Percentiles rank a stretch among this genome's conserved stretches.
Evolutionary conservation across 345 rosid species (phyloP).

Genomic region (Xanthoceras sorbifolium): DNA sequence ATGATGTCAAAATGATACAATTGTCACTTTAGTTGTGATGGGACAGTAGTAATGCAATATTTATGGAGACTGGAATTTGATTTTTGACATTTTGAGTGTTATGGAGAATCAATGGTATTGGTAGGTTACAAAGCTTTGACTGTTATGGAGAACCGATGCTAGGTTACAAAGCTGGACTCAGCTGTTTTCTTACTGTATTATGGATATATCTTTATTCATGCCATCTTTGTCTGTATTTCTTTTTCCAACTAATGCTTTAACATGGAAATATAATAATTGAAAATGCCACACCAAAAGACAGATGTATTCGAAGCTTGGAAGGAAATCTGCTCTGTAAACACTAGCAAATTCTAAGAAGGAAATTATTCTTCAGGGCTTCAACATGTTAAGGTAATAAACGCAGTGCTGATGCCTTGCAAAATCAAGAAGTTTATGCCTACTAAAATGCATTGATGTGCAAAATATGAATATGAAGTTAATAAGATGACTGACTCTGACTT

Average conservation of each 20-base stretch:
- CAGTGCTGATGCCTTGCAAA: neutral
- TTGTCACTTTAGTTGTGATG: too few species aligned
- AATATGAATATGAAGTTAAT: too few species aligned
- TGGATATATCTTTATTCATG: neutral
- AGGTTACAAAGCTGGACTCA: neutral
- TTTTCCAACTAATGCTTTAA: neutral
- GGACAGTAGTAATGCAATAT: too few species aligned
- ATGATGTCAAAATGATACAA: too few species aligned
- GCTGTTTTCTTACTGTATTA: neutral
- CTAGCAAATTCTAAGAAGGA: too few species aligned
- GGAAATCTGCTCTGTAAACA: neutral
- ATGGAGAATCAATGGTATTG: too few species aligned
- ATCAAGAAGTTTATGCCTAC: too few species aligned
- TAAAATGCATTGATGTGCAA: too few species aligned
- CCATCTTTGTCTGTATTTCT: neutral
- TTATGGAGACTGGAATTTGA: neutral
- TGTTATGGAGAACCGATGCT: neutral
- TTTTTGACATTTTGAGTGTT: too few species aligned
- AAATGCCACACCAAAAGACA: neutral
- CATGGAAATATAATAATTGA: neutral
- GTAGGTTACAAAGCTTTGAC: too few species aligned
- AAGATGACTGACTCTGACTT: too few species aligned
- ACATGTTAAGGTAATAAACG: neutral
- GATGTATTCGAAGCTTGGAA: neutral
- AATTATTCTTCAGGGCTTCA: neutral